Conservation (phyloP, 2,329 filamentous ascomycete species). For the Colletotrichum sublineola region DNA sequence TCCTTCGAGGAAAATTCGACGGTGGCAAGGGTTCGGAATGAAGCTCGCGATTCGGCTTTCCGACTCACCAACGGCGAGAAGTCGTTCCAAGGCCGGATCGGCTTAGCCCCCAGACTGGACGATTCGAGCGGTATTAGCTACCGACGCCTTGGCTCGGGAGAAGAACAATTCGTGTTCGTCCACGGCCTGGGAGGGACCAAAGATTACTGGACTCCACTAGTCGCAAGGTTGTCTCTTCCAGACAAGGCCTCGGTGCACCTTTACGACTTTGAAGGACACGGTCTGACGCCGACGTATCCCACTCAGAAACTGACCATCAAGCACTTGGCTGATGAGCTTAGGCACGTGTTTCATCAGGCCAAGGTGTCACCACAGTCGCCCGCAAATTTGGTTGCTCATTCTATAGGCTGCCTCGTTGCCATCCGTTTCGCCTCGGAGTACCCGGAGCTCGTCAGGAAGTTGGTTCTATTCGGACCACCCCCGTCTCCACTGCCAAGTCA, state of each 20-base stretch:
- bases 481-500: conserved; percentile 58
- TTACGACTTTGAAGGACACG: conserved; percentile 69
- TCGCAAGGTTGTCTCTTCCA: conserved; percentile 51
- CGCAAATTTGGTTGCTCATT: conserved; percentile 63
- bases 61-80: conserved; percentile 41
- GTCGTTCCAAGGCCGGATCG: conserved; percentile 42
- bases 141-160: conserved; percentile 48
- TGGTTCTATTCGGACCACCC: conserved; percentile 63
- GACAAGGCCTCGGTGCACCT: conserved; percentile 55
- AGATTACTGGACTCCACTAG: conserved; percentile 60
- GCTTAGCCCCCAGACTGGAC: conserved; percentile 53
- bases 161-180: conserved; percentile 61
- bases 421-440: conserved; percentile 56
- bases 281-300: conserved; percentile 64
- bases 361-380: conserved; percentile 46
- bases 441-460: conserved; percentile 55
- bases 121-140: conserved; percentile 54
- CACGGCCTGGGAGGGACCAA: conserved; percentile 66
- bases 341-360: conserved; percentile 53
- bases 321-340: conserved; percentile 59
- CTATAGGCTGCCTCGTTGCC: conserved; percentile 64
- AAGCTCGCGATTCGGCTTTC: conserved; percentile 5
- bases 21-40: conserved; percentile 41
- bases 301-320: conserved; percentile 57
- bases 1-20: conserved; percentile 46